Conservation (phyloP, 257 asterid genomes). For the Parsonsia alboflavescens region DNA sequence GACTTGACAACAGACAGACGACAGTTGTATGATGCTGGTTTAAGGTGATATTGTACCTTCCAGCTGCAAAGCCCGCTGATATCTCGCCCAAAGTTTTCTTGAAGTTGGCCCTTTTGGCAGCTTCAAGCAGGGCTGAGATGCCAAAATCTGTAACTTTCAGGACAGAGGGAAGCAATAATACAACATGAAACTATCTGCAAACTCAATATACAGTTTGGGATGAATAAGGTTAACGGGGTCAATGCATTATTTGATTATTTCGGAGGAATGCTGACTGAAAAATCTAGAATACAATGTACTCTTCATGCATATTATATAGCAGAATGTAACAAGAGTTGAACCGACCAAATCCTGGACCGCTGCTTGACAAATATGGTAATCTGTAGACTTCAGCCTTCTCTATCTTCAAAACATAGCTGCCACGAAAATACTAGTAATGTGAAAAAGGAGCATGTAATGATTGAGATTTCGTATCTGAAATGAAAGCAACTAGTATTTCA, state of each 20-base stretch:
- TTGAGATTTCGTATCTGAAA: background rate
- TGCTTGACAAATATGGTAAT: conserved; percentile 83
- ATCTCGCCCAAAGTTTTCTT: conserved; percentile 52
- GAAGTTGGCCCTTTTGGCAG: conserved; percentile 68
- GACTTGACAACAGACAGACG: background rate
- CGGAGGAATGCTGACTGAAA: background rate
- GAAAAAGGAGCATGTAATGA: conserved; percentile 15
- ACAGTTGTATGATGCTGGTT: background rate
- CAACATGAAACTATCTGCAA: background rate
- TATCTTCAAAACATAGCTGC: conserved; percentile 88
- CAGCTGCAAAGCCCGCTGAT: conserved; percentile 75
- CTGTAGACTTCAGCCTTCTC: conserved; percentile 98
- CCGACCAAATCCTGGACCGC: conserved; percentile 97
- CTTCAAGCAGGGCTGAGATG: conserved; percentile 80
- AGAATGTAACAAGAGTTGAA: conserved; percentile 15
- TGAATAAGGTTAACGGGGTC: background rate
- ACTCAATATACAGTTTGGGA: background rate
- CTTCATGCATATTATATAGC: background rate
- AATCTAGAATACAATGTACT: background rate
- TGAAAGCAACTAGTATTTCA: background rate
- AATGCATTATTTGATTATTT: background rate
- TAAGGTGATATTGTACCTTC: conserved; percentile 48
- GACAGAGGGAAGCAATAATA: background rate
- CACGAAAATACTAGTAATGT: conserved; percentile 22
- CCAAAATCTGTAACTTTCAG: conserved; percentile 8